These are phyloP conservation scores for Cylindricascospora bacillispora DNA, from an alignment of 1,139 yeast species.

Conservation along the genomic window DNA sequence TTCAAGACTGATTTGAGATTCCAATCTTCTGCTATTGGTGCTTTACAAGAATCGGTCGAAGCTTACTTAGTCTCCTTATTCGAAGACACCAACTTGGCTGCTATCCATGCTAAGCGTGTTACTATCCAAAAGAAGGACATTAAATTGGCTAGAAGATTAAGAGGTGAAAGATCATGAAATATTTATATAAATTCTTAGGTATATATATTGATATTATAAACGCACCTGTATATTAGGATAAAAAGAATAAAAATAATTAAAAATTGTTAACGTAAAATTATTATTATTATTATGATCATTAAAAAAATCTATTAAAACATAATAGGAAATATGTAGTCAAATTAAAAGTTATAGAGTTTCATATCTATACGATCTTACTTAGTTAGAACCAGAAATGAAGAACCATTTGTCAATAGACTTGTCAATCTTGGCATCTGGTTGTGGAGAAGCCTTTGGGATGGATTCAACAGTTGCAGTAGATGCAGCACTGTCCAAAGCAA, in stretches of 20 bases:
- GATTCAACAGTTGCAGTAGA: conserved; percentile 36
- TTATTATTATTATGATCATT: too few relatives aligned
- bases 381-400: conserved; percentile 83
- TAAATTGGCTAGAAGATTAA: conserved; percentile 97
- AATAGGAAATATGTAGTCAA: too few relatives aligned
- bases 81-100: conserved; percentile 97
- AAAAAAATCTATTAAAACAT: too few relatives aligned
- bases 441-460: conserved; percentile 58
- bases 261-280: too few relatives aligned
- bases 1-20: conserved; percentile 96
- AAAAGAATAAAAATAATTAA: too few relatives aligned
- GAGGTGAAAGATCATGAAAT: conserved; percentile 91
- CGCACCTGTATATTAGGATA: too few relatives aligned
- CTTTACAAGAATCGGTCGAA: conserved; percentile 97
- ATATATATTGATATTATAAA: too few relatives aligned
- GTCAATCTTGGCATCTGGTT: conserved; percentile 88
- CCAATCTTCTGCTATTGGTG: conserved; percentile 98
- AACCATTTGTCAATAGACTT: conserved; percentile 97
- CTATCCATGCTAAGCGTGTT: conserved; percentile 98
- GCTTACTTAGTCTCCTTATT: conserved; percentile 85
- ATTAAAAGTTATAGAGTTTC: too few relatives aligned
- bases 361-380: too few relatives aligned
- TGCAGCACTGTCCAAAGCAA: conserved; percentile 63
- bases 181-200: too few relatives aligned
- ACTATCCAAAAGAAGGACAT: conserved; percentile 99